A percentile compares a stretch with the other conserved stretches of the same genome.
phyloP scores from a whole-genome alignment of 352 stramenopile genomes.

The Saprolegnia parasitica region DNA sequence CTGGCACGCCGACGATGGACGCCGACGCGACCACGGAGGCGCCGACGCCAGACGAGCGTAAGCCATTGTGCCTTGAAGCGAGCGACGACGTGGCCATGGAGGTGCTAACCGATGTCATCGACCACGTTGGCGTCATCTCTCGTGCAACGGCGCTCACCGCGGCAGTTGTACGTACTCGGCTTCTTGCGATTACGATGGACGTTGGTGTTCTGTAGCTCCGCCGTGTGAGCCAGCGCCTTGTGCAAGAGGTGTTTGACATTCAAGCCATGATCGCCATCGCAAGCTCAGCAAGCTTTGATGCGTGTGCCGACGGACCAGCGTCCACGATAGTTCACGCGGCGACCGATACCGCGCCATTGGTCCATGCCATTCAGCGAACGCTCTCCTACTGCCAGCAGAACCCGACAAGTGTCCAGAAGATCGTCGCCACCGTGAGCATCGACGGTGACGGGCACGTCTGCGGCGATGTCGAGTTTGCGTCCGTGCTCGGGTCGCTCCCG shows the following conservation, averaged over 20 bases:
- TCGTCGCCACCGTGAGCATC: neutral
- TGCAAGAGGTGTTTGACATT: conserved; percentile 18
- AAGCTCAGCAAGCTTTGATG: conserved; percentile 10
- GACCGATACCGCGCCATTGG: neutral
- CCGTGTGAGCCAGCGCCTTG: neutral
- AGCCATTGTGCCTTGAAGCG: neutral
- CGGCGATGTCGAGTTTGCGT: neutral
- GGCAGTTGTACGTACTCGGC: neutral
- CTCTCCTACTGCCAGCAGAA: neutral
- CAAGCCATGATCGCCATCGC: conserved; percentile 3
- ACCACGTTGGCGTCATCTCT: conserved; percentile 3
- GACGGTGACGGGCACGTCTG: conserved; percentile 8
- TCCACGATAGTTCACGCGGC: neutral
- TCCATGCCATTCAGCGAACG: neutral
- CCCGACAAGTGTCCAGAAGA: neutral
- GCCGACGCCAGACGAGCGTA: neutral
- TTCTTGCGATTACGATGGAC: neutral
- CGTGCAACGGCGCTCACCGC: neutral
- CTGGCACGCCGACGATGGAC: neutral
- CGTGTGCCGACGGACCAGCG: neutral
- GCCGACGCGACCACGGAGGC: neutral
- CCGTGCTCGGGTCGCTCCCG: conserved; percentile 1
- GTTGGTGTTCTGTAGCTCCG: conserved; percentile 2
- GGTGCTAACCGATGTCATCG: neutral
- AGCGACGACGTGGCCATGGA: conserved; percentile 6